phyloP scores from a whole-genome alignment of 2,329 filamentous ascomycete species.

The Fusarium proliferatum region DNA sequence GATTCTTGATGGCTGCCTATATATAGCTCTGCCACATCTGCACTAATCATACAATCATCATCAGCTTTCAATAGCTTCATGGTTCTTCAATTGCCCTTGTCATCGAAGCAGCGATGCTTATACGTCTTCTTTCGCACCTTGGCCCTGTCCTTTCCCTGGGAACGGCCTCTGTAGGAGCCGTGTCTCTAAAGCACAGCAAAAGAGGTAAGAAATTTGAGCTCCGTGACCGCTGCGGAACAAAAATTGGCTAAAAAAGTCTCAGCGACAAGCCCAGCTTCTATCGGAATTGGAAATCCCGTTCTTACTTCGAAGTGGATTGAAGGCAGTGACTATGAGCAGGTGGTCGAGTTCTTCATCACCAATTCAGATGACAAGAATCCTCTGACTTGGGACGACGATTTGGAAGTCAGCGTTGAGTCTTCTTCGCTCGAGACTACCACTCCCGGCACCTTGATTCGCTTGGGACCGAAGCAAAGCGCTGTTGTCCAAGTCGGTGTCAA shows the following conservation, averaged over 20 bases:
- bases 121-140: neutral
- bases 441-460: neutral
- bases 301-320: neutral
- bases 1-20: rapidly evolving
- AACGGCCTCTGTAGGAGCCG: neutral
- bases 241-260: neutral
- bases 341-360: neutral
- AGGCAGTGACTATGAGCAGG: neutral
- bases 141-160: neutral
- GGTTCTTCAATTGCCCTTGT: rapidly evolving
- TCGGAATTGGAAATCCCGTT: neutral
- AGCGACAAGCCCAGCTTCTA: neutral
- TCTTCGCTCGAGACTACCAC: neutral
- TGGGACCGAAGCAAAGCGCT: neutral
- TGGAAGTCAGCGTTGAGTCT: neutral
- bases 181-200: neutral
- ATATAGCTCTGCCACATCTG: neutral
- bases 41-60: neutral
- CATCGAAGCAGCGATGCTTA: rapidly evolving
- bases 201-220: neutral
- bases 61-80: rapidly evolving
- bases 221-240: rapidly evolving
- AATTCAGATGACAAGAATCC: neutral
- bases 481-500: neutral
- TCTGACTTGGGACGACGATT: rapidly evolving